phyloP scores from a whole-genome alignment of 2,329 filamentous ascomycete species.

The Aspergillus pseudoterreus region DNA sequence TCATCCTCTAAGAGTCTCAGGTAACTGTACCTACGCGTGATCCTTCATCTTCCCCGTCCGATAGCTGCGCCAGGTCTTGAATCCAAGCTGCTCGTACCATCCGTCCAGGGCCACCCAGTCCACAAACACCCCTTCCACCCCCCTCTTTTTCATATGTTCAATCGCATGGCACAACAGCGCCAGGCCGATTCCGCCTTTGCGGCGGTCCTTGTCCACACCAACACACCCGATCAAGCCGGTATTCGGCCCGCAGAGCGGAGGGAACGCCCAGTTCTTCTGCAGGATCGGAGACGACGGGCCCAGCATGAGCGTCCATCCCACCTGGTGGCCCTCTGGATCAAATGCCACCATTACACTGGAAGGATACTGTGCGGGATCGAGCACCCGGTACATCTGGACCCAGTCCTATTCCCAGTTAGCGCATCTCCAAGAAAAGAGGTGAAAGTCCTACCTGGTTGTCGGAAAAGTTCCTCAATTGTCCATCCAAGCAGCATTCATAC shows the following conservation, averaged over 20 bases:
- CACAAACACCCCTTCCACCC: conserved; percentile 42
- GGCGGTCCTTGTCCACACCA: conserved; percentile 37
- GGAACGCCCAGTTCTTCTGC: conserved; percentile 38
- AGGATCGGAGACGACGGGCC: conserved; percentile 28
- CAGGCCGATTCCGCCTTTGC: conserved; percentile 40
- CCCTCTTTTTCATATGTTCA: conserved; percentile 41
- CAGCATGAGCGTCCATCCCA: conserved; percentile 47
- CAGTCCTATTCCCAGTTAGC: conserved; percentile 30
- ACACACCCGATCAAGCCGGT: conserved; percentile 46
- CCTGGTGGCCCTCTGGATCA: conserved; percentile 33
- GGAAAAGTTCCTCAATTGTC: conserved; percentile 38
- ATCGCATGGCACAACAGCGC: conserved; percentile 43
- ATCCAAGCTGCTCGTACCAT: conserved; percentile 45
- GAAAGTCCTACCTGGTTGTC: conserved; percentile 28
- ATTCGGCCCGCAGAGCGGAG: conserved; percentile 35
- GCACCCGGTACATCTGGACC: conserved; percentile 37
- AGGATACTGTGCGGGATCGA: conserved; percentile 35
- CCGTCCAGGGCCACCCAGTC: conserved; percentile 43
- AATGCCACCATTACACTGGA: conserved; percentile 43
- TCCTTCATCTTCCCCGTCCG: conserved; percentile 24
- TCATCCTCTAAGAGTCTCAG: too few relatives aligned
- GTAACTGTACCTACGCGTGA: neutral
- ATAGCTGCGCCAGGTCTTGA: conserved; percentile 40
- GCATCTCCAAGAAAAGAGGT: neutral
- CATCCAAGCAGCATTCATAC: conserved; percentile 37